Base-by-base conservation (phyloP, 2,329 filamentous ascomycete genomes). In the Phialophora chinensis region DNA sequence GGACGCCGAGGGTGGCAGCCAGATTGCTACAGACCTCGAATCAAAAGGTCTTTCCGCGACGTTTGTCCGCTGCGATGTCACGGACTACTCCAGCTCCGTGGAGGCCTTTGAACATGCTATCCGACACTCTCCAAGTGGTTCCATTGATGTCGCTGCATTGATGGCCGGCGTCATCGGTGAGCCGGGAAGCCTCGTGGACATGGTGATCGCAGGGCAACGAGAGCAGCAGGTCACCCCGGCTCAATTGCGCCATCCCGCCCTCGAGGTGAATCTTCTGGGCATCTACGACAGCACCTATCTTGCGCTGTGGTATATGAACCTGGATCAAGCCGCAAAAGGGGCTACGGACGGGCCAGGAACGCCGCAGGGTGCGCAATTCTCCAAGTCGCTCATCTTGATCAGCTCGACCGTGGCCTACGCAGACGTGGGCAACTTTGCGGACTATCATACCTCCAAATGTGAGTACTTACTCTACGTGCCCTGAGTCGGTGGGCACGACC, bases 81-180 rank as follows among this genome's bases (percentile, higher is more conserved):
- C 70, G 8, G 66, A 70, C 65, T 77, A 73, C 69, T 27, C 35
- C 23, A 73, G 74, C 20, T 76, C 76, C 60, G 47, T 72, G 29
- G 53, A 66, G 10, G 75, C 73, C 58, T 77, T 78, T 72, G 75
- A 76, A 60, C 62, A 70, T 33, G 73, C 74, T 8, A 53, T 74
- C 38, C 23, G 59, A 10, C 71, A 70, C 63, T 72, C 73, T 6
- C 70, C 72, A 2, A 63, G 23, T 23, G 54, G 67, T 14, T 71
- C 59, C 25, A 54, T 79, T 33, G 74, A 78, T 65, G 69, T 77
- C 42, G 73, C 77, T 8, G 62, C 77, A 31, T 61, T 74, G 27
- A 63, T 64, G 42, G 75, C 76, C 14, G 75, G 75, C 31, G 69
- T 76, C 7, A 29, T 47, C 61, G 72, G 73, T 61, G 68, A 42